Percentiles rank a stretch among this genome's conserved stretches.
These are phyloP conservation scores for Barnettozyma pratensis DNA, from an alignment of 805 yeast species.

Conservation along the genomic window DNA sequence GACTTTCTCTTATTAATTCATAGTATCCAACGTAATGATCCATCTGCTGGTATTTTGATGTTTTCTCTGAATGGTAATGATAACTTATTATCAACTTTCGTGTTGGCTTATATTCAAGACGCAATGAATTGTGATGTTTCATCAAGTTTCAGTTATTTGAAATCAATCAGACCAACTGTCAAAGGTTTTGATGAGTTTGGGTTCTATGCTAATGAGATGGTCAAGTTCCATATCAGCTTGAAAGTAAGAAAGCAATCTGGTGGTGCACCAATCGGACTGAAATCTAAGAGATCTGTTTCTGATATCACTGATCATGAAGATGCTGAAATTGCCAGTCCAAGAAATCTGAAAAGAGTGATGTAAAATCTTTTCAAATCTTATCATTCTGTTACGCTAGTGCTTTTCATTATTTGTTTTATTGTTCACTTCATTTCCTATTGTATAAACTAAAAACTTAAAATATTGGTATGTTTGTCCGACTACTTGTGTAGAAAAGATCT, in stretches of 20 bases:
- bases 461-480: background rate
- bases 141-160: slow-evolving; percentile 19
- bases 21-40: slow-evolving; percentile 19
- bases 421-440: background rate
- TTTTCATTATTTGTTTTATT: background rate
- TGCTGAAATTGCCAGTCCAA: slow-evolving; percentile 21
- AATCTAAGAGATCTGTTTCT: slow-evolving; percentile 21
- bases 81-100: slow-evolving; percentile 21
- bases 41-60: slow-evolving; percentile 22
- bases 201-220: slow-evolving; percentile 19
- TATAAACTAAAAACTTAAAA: no score
- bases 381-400: background rate
- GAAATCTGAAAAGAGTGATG: slow-evolving; percentile 20
- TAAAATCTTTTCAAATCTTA: background rate
- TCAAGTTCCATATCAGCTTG: slow-evolving; percentile 16
- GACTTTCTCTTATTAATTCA: slow-evolving; percentile 20
- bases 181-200: slow-evolving; percentile 21
- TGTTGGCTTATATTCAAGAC: slow-evolving; percentile 20
- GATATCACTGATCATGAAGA: slow-evolving; percentile 23
- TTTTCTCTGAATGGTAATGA: slow-evolving; percentile 27
- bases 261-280: slow-evolving; percentile 3
- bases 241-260: slow-evolving; percentile 21
- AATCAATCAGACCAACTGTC: slow-evolving; percentile 23
- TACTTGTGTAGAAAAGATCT: background rate
- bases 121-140: slow-evolving; percentile 21